Base-by-base conservation (phyloP, 2,329 filamentous ascomycete genomes). In the Claviceps sp. region DNA sequence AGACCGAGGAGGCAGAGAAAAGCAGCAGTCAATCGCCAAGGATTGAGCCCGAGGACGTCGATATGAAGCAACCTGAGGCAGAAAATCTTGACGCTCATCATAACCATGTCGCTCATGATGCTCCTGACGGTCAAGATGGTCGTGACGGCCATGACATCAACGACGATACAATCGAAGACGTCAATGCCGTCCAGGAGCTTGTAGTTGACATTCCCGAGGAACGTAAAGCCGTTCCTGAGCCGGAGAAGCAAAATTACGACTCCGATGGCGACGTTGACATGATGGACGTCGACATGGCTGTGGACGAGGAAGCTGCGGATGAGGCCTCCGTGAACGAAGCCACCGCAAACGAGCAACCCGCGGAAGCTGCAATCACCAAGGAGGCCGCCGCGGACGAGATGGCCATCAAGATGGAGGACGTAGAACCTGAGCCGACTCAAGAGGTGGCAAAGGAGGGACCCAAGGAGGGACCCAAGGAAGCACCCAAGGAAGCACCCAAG, bases 261-360 rank as follows among this genome's bases (percentile, higher is more conserved):
- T 63, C 62, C 2, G 74, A 77, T 52, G 74, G 74, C 13, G 74
- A 78, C 58, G 66, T 78, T 6, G 72, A 74, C 9, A 78, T 78
- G 74, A 66, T 64, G 2, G 72, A 71, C 44, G 56, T 68, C 2
- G 62, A 64, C 1, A 54, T 64, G 0, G 55, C 65, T 1, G 57
- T 57, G 9, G 58, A 65, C 13, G 60, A 62, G 42, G 58, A 66
- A n/a, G 57, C 30, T 34, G 9, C 9, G 30, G 30, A 34, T 34
- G 30, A 34, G 30, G 30, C 8, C 30, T 4, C 30, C 30, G 9
- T 4, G 30, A 34, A 11, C 9, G 30, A 34, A 34, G 30, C 30
- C 30, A 34, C 9, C 9, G 30, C 30, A 9, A 34, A 34, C 4
- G 30, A 34, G 30, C 4, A 34, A 34, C 9, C 30, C 9, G 30